Evolutionary conservation across 176 grass and related monocot species (phyloP).

Genomic region (Rhipidocladum racemiflorum): DNA sequence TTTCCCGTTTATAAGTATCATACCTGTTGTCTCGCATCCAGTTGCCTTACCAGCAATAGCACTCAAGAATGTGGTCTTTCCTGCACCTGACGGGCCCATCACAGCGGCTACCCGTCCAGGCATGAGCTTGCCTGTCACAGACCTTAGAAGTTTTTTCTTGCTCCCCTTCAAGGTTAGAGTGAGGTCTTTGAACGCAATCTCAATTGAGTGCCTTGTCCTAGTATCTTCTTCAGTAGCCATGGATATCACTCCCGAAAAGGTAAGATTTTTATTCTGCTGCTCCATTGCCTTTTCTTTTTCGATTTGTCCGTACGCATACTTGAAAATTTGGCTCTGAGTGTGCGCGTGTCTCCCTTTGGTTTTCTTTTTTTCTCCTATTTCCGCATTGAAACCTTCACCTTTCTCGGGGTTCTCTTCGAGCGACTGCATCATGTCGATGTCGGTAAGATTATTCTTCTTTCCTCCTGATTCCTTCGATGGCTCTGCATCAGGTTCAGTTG

Average conservation of each 20-base stretch:
- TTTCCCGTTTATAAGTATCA: slow-evolving; percentile 88
- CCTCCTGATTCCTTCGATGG: slow-evolving; percentile 25
- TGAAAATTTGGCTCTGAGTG: slow-evolving; percentile 88
- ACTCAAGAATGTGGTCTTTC: slow-evolving; percentile 90
- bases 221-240: slow-evolving; percentile 79
- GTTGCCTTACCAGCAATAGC: slow-evolving; percentile 96
- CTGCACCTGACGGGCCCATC: slow-evolving; percentile 94
- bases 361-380: slow-evolving; percentile 73
- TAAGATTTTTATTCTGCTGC: slow-evolving; percentile 84
- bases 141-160: slow-evolving; percentile 77
- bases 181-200: slow-evolving; percentile 85
- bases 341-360: slow-evolving; percentile 71
- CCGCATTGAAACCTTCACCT: slow-evolving; percentile 63
- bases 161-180: slow-evolving; percentile 82
- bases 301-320: slow-evolving; percentile 95
- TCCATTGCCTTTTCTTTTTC: slow-evolving; percentile 98
- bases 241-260: slow-evolving; percentile 83
- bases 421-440: slow-evolving; percentile 64
- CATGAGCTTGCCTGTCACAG: slow-evolving; percentile 77
- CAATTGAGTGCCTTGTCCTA: slow-evolving; percentile 54
- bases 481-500: slow-evolving; percentile 11
- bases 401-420: slow-evolving; percentile 63
- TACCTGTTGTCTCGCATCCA: slow-evolving; percentile 70
- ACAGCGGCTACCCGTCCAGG: slow-evolving; percentile 86
- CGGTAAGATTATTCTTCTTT: slow-evolving; percentile 52